Conservation (phyloP, 495 filamentous ascomycete species). For the Talaromyces liani region DNA sequence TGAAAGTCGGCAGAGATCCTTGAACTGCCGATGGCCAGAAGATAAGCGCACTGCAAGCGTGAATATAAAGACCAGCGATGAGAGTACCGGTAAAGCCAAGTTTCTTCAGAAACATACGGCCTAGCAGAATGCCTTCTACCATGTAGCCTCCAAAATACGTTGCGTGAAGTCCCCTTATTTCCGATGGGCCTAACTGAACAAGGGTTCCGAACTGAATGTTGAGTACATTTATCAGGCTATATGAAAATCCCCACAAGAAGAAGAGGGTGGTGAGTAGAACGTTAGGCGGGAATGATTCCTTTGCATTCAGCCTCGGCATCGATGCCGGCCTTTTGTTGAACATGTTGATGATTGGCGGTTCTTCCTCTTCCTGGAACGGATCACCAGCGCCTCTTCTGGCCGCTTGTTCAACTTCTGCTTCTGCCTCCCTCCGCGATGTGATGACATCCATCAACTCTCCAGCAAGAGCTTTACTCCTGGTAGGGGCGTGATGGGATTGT, state of each 20-base stretch:
- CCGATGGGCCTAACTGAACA: conserved; percentile 33
- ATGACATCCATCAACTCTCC: conserved; percentile 26
- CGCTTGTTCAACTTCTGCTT: not conserved
- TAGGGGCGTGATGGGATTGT: conserved; percentile 2
- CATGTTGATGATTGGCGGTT: not conserved
- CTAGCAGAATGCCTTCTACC: conserved; percentile 48
- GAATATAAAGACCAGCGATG: conserved; percentile 55
- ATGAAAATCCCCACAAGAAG: conserved; percentile 83
- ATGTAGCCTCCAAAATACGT: conserved; percentile 62
- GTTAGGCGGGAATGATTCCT: conserved; percentile 47
- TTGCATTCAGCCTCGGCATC: conserved; percentile 57
- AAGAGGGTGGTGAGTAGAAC: conserved; percentile 65
- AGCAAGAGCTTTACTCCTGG: conserved; percentile 8
- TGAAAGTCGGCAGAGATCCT: conserved; percentile 55
- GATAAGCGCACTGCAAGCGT: conserved; percentile 54
- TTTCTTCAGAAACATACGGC: conserved; percentile 46
- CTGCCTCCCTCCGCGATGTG: not conserved
- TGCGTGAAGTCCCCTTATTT: conserved; percentile 50
- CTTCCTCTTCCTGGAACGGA: not conserved
- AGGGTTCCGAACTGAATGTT: conserved; percentile 52
- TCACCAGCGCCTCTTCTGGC: not conserved
- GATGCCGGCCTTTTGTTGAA: conserved; percentile 51
- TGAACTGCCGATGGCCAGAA: conserved; percentile 69
- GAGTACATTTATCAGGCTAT: conserved; percentile 71
- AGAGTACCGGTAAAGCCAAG: conserved; percentile 65